Base-by-base conservation (phyloP, 2,329 filamentous ascomycete genomes). In the Thielaviopsis ethacetica region DNA sequence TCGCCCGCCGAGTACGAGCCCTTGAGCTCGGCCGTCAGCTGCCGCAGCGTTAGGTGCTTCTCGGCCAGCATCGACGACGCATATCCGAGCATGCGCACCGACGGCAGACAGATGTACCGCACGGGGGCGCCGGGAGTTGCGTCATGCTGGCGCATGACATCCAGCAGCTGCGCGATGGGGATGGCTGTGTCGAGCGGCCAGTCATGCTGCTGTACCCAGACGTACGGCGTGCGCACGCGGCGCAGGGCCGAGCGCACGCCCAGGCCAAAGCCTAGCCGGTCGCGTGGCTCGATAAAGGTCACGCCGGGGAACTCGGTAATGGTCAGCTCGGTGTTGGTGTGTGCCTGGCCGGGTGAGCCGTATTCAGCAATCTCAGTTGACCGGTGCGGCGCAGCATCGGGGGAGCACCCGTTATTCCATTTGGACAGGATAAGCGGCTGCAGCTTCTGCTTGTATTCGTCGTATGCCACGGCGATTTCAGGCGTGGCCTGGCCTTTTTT, bases 201-300 rank as follows among this genome's bases (percentile, higher is more conserved):
- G 66, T 81, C 78, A 63, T 81, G 78, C 66, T 81, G 78, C 62
- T 80, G 77, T 0, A 81, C 67, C 77, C 78, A 81, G 17, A 79
- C 76, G 53, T 78, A 78, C 0, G 75, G 74, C 1, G 78, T 80
- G 13, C 66, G 62, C 0, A 72, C 70, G 5, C 71, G 57, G 2
- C 77, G 69, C 53, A 81, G 65, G 0, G 77, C 78, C 0, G 76
- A 75, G 13, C 78, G 75, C 21, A 81, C 76, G 1, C 74, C 77
- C 0, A 81, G 68, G 0, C 76, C 78, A 54, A 81, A 81, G 0
- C 78, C 78, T 1, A 81, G 64, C 0, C 78, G 72, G 38, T 70
- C 68, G 0, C 63, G 55, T 3, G 75, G 71, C 63, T 80, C 76
- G 57, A 81, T 69, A 60, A 80, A 80, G 0, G 70, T 69, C n/a